Evolutionary conservation across 179 eudicot species (phyloP).

Genomic region (Silene coronaria): DNA sequence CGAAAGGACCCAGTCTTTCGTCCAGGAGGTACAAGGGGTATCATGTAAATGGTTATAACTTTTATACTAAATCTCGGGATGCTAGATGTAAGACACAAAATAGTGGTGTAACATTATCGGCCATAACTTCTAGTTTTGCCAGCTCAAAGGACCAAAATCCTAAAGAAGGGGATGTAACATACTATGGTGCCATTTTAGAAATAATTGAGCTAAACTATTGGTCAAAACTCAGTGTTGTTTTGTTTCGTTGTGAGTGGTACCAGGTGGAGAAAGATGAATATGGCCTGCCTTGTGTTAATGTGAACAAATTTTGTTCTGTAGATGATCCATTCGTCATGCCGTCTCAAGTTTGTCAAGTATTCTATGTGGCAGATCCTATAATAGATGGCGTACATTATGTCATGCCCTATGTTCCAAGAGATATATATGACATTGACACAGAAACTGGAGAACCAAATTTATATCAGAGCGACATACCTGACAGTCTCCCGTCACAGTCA

Average conservation of each 20-base stretch:
- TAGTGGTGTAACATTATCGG: neutral
- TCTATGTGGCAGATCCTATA: neutral
- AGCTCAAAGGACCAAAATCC: neutral
- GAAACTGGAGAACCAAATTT: too few species aligned
- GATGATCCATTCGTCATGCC: slow-evolving; percentile 23
- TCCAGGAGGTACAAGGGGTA: neutral
- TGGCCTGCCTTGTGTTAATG: slow-evolving; percentile 7
- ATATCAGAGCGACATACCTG: too few species aligned
- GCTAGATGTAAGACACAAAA: slow-evolving; percentile 2
- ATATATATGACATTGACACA: slow-evolving; percentile 13
- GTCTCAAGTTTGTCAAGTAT: slow-evolving; percentile 17
- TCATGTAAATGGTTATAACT: neutral
- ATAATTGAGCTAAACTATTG: slow-evolving; percentile 22
- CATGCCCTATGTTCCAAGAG: slow-evolving; percentile 15
- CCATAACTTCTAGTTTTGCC: neutral
- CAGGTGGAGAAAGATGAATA: slow-evolving; percentile 11
- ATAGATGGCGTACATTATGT: slow-evolving; percentile 8
- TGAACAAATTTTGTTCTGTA: neutral
- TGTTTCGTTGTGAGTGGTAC: slow-evolving; percentile 18
- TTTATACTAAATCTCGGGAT: slow-evolving; percentile 11
- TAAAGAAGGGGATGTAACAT: neutral
- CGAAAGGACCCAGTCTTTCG: slow-evolving; percentile 10
- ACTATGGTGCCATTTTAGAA: slow-evolving; percentile 17
- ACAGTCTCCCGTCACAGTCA: too few species aligned
- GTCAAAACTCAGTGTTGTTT: slow-evolving; percentile 5